phyloP scores from a whole-genome alignment of 352 stramenopile species.

The Phytophthora quininea region DNA sequence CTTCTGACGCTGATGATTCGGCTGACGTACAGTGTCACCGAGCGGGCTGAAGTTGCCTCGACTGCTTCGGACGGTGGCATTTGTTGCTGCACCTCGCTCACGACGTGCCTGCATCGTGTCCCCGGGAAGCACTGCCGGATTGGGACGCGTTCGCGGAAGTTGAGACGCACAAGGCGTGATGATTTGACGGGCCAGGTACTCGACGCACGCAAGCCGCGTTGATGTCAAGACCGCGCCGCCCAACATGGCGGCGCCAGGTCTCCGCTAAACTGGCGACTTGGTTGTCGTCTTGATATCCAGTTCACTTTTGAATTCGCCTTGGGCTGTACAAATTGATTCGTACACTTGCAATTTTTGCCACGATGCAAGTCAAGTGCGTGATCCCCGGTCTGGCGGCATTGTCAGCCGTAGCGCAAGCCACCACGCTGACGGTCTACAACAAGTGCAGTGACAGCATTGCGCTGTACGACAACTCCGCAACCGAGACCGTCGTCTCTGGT shows the following conservation, averaged over 20 bases:
- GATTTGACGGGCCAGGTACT: slow-evolving; percentile 10
- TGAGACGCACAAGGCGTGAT: slow-evolving; percentile 15
- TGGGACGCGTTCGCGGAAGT: slow-evolving; percentile 18
- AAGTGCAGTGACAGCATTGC: slow-evolving; percentile 45
- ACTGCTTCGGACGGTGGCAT: slow-evolving; percentile 2
- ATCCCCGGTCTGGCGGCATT: slow-evolving; percentile 18
- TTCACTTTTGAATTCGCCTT: slow-evolving; percentile 26
- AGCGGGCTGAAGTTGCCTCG: slow-evolving; percentile 9
- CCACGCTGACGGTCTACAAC: slow-evolving; percentile 53
- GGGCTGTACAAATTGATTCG: neutral
- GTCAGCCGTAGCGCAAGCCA: slow-evolving; percentile 22
- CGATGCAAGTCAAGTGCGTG: slow-evolving; percentile 15
- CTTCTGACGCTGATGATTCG: slow-evolving; percentile 11
- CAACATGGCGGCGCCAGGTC: neutral
- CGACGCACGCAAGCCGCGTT: slow-evolving; percentile 27
- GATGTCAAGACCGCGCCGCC: slow-evolving; percentile 6
- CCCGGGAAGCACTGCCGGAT: neutral
- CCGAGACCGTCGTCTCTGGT: slow-evolving; percentile 44
- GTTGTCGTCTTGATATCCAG: slow-evolving; percentile 1
- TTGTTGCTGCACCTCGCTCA: too few species aligned
- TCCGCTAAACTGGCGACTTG: neutral
- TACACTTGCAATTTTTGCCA: neutral
- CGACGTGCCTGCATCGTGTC: too few species aligned
- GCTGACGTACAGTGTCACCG: slow-evolving; percentile 14
- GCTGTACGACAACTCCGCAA: slow-evolving; percentile 61